Base-by-base conservation (phyloP, 1,139 yeast species). In the Blastobotrys aristatus region DNA sequence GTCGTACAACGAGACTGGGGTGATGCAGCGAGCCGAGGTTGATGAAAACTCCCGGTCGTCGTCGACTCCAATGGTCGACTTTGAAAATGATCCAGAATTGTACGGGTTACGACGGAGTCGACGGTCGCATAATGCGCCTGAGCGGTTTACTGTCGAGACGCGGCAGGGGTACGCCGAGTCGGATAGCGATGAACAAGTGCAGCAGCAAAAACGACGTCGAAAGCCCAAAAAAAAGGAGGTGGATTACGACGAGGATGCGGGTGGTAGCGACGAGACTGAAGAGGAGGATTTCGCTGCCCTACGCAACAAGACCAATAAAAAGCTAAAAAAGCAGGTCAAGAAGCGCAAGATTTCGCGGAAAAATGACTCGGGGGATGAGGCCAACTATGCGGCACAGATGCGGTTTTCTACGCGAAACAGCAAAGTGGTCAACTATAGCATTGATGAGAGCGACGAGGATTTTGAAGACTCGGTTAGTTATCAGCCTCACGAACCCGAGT, bases 71-170 rank as follows among this genome's bases (percentile, higher is more conserved):
- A 27, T 18, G 11, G 50, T 54, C 24, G 57, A 58, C 48, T 60
- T 53, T 47, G 64, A 61, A 27, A 55, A 57, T 49, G 64, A 88
- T 65, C 97, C 98, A 2, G 96, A 88, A 66, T 75, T 92, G 29
- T 92, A 90, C 60, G 98, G 98, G 2, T 74, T 92, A 51, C 79
- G 97, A 64, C 77, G 97, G 58, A 85, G 95, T 30, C 82, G 84
- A 39, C 76, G 97, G 57, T 82, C 87, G 18, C 77, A 82, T 55
- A 66, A 66, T 16, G 72, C 75, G 3, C 65, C 67, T 2, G 80
- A 76, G 21, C 68, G 74, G 39, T 76, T 73, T 53, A 68, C 66
- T 10, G 68, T 71, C 31, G 73, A 67, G 21, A 72, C 67, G 27
- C 38, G 44, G 3, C 49, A 49, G 29, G 40, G 56, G 27, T 58